Conservation (phyloP, 768 basidiomycete species). For the Termitomyces sp. region DNA sequence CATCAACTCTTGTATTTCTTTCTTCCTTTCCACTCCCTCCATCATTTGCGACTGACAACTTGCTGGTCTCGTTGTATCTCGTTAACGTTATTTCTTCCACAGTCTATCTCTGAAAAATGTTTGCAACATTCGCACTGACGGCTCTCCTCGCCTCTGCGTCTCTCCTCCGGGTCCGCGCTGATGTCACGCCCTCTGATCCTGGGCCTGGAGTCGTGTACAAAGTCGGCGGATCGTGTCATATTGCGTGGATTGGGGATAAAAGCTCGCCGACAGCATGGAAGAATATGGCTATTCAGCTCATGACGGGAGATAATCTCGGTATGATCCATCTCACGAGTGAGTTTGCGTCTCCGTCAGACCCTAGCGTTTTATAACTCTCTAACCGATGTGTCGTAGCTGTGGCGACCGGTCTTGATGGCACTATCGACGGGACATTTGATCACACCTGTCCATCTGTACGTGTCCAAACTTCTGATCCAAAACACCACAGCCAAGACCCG, state of each 20-base stretch:
- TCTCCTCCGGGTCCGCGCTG: constrained; percentile 36
- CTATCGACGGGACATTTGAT: constrained; percentile 39
- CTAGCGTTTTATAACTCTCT: background rate
- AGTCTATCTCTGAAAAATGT: constrained; percentile 24
- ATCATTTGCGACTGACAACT: constrained; percentile 5
- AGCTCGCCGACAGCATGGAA: constrained; percentile 55
- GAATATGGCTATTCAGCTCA: constrained; percentile 69
- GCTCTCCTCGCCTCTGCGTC: constrained; percentile 31
- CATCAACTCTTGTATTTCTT: constrained; percentile 1
- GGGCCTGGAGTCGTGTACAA: constrained; percentile 53
- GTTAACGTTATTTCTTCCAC: background rate
- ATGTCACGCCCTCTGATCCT: constrained; percentile 54
- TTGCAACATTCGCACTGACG: constrained; percentile 29
- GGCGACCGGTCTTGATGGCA: constrained; percentile 57
- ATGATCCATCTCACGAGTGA: constrained; percentile 67
- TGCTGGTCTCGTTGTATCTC: constrained; percentile 7
- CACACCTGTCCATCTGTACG: constrained; percentile 66
- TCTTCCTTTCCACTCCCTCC: background rate
- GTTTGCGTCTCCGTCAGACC: constrained; percentile 16
- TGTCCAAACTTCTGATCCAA: constrained; percentile 13
- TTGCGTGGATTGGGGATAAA: constrained; percentile 55
- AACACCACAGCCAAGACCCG: no score
- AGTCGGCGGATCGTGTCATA: constrained; percentile 47
- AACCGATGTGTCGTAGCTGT: constrained; percentile 41
- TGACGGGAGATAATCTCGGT: constrained; percentile 67